Percentiles rank a stretch among this genome's conserved stretches.
phyloP scores from a whole-genome alignment of 306 rosid species.

The Psophocarpus tetragonolobus region DNA sequence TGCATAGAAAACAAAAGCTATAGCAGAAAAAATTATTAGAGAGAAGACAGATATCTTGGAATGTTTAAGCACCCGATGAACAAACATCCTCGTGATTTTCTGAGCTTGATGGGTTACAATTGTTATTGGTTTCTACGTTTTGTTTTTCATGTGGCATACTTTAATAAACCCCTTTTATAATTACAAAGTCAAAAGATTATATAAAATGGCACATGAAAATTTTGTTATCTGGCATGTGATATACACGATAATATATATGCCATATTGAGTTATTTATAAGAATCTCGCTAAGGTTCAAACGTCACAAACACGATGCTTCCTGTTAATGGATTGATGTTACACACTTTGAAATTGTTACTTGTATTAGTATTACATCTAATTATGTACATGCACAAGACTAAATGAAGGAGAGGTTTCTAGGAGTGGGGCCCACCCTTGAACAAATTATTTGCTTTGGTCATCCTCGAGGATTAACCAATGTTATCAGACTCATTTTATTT shows the following conservation, averaged over 20 bases:
- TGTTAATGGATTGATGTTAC: too few relatives aligned
- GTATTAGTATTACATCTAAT: too few relatives aligned
- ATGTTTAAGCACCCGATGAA: constrained; percentile 24
- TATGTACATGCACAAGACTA: too few relatives aligned
- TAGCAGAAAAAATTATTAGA: constrained; percentile 35
- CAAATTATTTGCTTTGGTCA: too few relatives aligned
- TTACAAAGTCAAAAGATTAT: neutral
- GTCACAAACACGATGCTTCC: too few relatives aligned
- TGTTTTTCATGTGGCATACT: neutral
- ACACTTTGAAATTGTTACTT: too few relatives aligned
- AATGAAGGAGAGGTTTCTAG: too few relatives aligned
- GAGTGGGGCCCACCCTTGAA: too few relatives aligned
- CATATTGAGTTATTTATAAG: neutral
- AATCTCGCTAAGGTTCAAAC: too few relatives aligned
- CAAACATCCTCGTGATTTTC: constrained; percentile 32
- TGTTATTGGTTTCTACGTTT: neutral
- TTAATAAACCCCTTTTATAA: neutral
- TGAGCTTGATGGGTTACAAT: neutral
- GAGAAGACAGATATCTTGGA: constrained; percentile 34
- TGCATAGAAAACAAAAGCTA: constrained; percentile 40
- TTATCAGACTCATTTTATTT: too few relatives aligned
- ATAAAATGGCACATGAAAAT: neutral
- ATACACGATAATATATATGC: neutral
- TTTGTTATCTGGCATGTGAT: neutral
- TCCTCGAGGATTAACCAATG: too few relatives aligned